Conservation (phyloP, 176 grass and related monocot species). For the Alopecurus myosuroides region DNA sequence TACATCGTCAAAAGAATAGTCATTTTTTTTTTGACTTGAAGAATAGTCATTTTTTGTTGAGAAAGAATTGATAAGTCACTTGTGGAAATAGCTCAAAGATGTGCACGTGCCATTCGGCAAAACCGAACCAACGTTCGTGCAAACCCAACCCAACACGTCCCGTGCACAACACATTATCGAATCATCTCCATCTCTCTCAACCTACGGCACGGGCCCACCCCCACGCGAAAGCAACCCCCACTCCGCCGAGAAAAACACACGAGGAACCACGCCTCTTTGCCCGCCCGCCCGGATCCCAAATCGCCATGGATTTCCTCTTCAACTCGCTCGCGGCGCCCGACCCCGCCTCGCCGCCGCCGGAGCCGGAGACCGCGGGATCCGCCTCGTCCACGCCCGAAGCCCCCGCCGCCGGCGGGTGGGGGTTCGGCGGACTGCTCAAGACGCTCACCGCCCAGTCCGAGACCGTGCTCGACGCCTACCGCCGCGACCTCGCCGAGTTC, state of each 20-base stretch:
- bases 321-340: slow-evolving; percentile 58
- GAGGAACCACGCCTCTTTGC: not conserved
- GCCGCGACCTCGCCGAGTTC: slow-evolving; percentile 90
- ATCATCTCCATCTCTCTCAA: not conserved
- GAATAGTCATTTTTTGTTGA: too few species aligned
- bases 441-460: slow-evolving; percentile 81
- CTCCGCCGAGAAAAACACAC: not conserved
- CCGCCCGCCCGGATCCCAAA: slow-evolving; percentile 11
- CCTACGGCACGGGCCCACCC: not conserved
- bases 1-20: too few species aligned
- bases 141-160: not conserved
- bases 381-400: not conserved
- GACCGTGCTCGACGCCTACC: slow-evolving; percentile 83
- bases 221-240: not conserved
- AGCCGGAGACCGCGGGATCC: slow-evolving; percentile 17
- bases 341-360: not conserved
- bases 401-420: slow-evolving; percentile 32
- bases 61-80: too few species aligned
- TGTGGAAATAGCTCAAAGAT: not conserved
- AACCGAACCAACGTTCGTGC: not conserved
- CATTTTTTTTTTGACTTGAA: too few species aligned
- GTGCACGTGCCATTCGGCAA: not conserved
- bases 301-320: slow-evolving; percentile 98
- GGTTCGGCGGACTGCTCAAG: slow-evolving; percentile 67
- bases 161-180: not conserved